Evolutionary conservation across 2,329 filamentous ascomycete species (phyloP), one percentile per base, ranked within the genome.

Genomic region (Ophiostoma australiae): DNA sequence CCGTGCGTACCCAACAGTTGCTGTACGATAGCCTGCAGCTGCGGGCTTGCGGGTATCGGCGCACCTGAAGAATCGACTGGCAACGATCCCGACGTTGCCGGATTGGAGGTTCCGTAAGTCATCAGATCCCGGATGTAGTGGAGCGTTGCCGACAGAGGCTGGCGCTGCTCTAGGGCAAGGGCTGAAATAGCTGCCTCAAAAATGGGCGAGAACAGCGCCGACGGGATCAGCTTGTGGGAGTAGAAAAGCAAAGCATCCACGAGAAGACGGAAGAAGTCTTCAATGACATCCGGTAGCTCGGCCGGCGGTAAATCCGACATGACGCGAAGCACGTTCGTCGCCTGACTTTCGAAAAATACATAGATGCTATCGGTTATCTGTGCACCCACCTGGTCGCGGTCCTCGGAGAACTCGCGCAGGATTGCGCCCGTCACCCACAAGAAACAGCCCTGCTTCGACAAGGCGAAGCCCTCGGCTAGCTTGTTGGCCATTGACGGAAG

Each of bases 401-500:
- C 93, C 76, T 97, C 92, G 0, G 93, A 95, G 78, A 98, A 99
- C 79, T 99, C 95, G 72, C 95, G 91, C 39, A 99, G 86, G 73
- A 99, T 96, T 10, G 94, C 93, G 74, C 94, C 92, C 1, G 94
- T 97, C 1, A 95, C 94, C 95, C 95, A 99, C n/a, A 99, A 84
- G 85, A 99, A 99, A 79, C 94, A 97, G 15, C 95, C 95, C 80
- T 99, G 94, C 73, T 90, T 88, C 13, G 94, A 97, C 23, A 87
- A 86, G 70, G 91, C 86, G 78, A 99, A 99, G 4, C 94, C 94
- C 74, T 85, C 86, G 0, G 92, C 92, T 71, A 99, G 86, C 80
- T 94, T 96, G 76, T 94, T 91, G 23, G 95, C 96, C 80, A 99
- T 89, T 27, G 89, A 86, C 0, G 91, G 91, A 65, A 99, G 85